Conservation (phyloP, 2,329 filamentous ascomycete species). For the Hypoxylon sp. region DNA sequence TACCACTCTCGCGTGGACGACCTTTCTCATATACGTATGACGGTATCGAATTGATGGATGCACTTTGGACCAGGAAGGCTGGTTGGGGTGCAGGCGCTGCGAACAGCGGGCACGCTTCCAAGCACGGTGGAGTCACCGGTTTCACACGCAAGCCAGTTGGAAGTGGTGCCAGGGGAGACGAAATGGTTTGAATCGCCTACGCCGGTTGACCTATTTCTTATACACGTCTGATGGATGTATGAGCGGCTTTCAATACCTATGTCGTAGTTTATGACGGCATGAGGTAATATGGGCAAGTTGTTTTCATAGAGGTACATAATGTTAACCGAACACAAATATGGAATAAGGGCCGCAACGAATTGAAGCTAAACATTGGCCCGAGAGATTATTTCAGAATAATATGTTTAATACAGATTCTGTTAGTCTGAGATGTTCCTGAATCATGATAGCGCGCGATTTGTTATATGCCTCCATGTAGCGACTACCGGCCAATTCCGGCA, state of each 20-base stretch:
- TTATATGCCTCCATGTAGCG: no score
- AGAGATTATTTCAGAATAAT: no score
- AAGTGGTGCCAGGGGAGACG: constrained; percentile 42
- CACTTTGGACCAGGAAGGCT: constrained; percentile 71
- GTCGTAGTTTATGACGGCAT: not conserved
- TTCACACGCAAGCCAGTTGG: constrained; percentile 48
- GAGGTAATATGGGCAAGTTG: not conserved
- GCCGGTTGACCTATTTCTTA: no score
- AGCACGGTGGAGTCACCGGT: constrained; percentile 34
- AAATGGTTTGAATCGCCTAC: constrained; percentile 46
- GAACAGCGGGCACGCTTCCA: constrained; percentile 43
- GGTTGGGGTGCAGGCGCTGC: constrained; percentile 69
- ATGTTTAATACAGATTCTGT: no score
- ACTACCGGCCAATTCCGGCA: not conserved
- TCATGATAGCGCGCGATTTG: no score
- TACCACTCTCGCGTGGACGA: constrained; percentile 72
- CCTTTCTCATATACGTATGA: constrained; percentile 67
- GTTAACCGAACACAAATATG: not conserved
- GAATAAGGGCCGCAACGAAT: not conserved
- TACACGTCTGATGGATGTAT: constrained; percentile 2
- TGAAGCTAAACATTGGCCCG: no score
- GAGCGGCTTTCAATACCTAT: not conserved
- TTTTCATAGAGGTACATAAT: not conserved
- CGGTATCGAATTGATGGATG: constrained; percentile 64
- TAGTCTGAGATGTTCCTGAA: no score